Percentiles rank a stretch among this genome's conserved stretches.
Conservation (phyloP, 2,329 filamentous ascomycete genomes). For the Rhynchosporium graminicola region DNA sequence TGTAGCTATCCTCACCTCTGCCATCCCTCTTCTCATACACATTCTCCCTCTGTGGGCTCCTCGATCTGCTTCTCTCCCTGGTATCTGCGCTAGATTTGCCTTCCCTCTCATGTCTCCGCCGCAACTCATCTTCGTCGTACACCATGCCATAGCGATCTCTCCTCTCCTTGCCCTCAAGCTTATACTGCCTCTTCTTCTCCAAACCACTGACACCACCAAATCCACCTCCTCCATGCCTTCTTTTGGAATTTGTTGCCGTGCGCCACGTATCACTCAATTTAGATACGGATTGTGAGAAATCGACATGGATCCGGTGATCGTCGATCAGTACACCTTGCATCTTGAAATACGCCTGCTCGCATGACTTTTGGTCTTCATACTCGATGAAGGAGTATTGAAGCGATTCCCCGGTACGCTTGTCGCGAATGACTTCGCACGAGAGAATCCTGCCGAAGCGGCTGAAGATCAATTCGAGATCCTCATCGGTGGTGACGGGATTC, state of each 20-base stretch:
- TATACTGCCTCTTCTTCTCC: conserved; percentile 89
- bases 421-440: conserved; percentile 93
- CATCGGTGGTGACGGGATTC: conserved; percentile 93
- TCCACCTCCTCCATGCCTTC: conserved; percentile 65
- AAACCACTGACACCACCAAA: conserved; percentile 89
- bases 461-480: conserved; percentile 94
- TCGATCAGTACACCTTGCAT: conserved; percentile 98
- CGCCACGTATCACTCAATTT: conserved; percentile 90
- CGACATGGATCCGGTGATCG: conserved; percentile 95
- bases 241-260: conserved; percentile 79
- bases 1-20: conserved; percentile 27
- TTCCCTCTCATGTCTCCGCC: conserved; percentile 50
- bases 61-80: conserved; percentile 37
- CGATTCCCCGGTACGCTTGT: conserved; percentile 91
- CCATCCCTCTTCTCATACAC: conserved; percentile 29
- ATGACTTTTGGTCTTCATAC: conserved; percentile 88
- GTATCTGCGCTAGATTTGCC: conserved; percentile 34
- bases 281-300: conserved; percentile 93
- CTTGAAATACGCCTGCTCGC: conserved; percentile 95
- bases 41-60: conserved; percentile 36
- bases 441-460: conserved; percentile 93
- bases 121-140: conserved; percentile 72
- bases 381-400: conserved; percentile 98
- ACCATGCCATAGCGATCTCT: conserved; percentile 73
- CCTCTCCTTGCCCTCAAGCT: conserved; percentile 48